phyloP scores from a whole-genome alignment of 1,284 basidiomycete species.

The Puccinia coronata region DNA sequence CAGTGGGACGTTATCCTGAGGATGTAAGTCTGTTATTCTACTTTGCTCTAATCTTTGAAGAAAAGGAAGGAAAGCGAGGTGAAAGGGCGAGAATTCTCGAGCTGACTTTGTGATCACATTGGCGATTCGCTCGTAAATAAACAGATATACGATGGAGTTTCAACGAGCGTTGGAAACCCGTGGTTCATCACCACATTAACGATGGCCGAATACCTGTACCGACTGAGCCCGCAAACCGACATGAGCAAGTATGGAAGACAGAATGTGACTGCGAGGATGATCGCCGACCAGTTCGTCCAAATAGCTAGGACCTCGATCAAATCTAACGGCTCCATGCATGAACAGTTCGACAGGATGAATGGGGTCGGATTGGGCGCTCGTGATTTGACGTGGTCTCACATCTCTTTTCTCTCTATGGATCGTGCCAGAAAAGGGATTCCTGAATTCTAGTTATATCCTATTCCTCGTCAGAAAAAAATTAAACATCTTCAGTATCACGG shows the following conservation, averaged over 20 bases:
- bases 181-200: constrained; percentile 54
- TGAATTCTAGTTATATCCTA: constrained; percentile 41
- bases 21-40: constrained; percentile 33
- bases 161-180: constrained; percentile 51
- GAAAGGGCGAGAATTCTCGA: too few species aligned
- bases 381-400: constrained; percentile 55
- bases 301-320: constrained; percentile 1
- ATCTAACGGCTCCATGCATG: constrained; percentile 53
- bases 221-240: not conserved
- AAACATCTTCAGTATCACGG: too few species aligned
- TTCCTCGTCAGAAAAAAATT: too few species aligned
- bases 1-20: constrained; percentile 52
- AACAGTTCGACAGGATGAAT: constrained; percentile 53
- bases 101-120: not conserved
- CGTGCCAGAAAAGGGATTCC: constrained; percentile 43
- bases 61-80: not conserved
- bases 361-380: constrained; percentile 54
- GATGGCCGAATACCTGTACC: constrained; percentile 51
- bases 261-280: not conserved
- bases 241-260: not conserved
- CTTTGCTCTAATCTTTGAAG: not conserved
- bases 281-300: constrained; percentile 25
- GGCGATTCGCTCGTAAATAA: not conserved
- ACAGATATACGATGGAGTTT: constrained; percentile 51
- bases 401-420: constrained; percentile 51